Base-by-base conservation (phyloP, 331 rosid species). In the Spiraea crenata region DNA sequence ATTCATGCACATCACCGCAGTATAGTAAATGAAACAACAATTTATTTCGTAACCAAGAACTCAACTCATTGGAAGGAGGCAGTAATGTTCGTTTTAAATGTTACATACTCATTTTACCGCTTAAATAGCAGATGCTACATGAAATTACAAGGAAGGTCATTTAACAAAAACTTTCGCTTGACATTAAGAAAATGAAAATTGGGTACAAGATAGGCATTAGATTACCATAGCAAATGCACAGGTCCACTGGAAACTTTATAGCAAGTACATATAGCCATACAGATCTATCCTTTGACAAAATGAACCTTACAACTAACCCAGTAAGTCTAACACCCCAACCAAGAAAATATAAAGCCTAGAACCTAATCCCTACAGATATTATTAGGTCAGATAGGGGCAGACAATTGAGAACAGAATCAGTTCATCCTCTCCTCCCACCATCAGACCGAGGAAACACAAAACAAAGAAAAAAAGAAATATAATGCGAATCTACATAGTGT, bases 361-460 rank as follows among this genome's bases (percentile, higher is more conserved):
- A 52, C 46, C 50, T 54, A 47, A 51, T 45, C 46, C 70, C 78
- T 62, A 50, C 55, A 1, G 57, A 59, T 37, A 65, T 71, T 79
- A 76, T 64, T 57, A 50, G 42, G 72, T 44, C 14, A 34, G 50
- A 46, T 34, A 12, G 46, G 73, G 69, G 51, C 51, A 60, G 52
- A 40, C 11, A 10, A n/a, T 13, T 41, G 52, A n/a, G 68, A 72
- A 76, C 72, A 72, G 57, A 25, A 48, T 73, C 76, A 50, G 77
- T 61, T 70, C 75, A 54, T 68, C 65, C 31, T 64, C 74, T 65
- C 69, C 57, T 76, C 65, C 67, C 62, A n/a, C 49, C 76, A 48
- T 7, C 65, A 54, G 17, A 45, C 56, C 45, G 61, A 12, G 5
- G 7, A n/a, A 42, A 54, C 20, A 8, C 7, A 55, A 60, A 52